Conservation (phyloP, 345 rosid genomes). For the Ceriops tagal region DNA sequence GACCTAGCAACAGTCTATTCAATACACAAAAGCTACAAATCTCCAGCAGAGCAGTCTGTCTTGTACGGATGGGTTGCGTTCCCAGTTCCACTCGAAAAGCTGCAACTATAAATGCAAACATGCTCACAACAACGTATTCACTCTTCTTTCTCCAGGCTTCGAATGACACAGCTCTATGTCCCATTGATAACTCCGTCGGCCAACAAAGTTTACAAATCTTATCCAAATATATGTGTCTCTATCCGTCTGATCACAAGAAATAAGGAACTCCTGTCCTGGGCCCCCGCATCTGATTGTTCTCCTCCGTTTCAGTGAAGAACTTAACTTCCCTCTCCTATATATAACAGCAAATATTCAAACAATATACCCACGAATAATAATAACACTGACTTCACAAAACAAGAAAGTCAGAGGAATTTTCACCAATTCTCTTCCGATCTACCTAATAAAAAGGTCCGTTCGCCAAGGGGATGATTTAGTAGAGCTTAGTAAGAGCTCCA, state of each 20-base stretch:
- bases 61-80: slow-evolving; percentile 14
- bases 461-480: neutral
- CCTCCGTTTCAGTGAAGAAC: slow-evolving; percentile 97
- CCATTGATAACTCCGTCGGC: slow-evolving; percentile 11
- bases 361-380: no score
- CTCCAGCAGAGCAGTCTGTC: slow-evolving; percentile 16
- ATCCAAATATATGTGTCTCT: neutral
- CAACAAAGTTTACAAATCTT: slow-evolving; percentile 27
- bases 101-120: slow-evolving; percentile 24
- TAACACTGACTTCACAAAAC: no score
- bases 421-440: no score
- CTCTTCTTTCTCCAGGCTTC: neutral
- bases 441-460: neutral
- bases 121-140: slow-evolving; percentile 9
- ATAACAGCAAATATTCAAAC: neutral
- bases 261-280: slow-evolving; percentile 98
- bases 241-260: slow-evolving; percentile 54
- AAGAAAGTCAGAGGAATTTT: no score
- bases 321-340: slow-evolving; percentile 93
- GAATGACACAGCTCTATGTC: slow-evolving; percentile 8
- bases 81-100: slow-evolving; percentile 15
- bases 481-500: neutral
- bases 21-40: slow-evolving; percentile 21
- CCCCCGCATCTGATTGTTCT: slow-evolving; percentile 99
- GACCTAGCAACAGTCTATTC: no score